Conservation (phyloP, 768 basidiomycete genomes). For the Lentinula sp. region DNA sequence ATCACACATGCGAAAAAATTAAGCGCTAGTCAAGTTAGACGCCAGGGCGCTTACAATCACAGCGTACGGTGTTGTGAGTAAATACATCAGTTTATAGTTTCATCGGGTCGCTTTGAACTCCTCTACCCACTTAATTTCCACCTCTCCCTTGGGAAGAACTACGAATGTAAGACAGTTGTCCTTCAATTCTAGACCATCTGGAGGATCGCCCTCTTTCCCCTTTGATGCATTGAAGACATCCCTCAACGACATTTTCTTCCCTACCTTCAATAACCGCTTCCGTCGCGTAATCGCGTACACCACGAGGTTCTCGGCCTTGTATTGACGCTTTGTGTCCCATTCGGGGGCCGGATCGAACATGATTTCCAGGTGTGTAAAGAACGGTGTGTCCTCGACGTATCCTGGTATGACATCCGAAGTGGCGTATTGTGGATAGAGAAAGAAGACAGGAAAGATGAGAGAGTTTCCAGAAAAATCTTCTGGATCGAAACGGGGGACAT, state of each 20-base stretch:
- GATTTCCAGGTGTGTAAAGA: conserved; percentile 64
- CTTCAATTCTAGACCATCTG: conserved; percentile 80
- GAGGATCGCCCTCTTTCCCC: conserved; percentile 49
- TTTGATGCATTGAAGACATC: conserved; percentile 67
- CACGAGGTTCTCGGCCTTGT: conserved; percentile 54
- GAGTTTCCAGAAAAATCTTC: conserved; percentile 54
- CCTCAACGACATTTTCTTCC: conserved; percentile 80
- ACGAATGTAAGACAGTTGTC: conserved; percentile 79
- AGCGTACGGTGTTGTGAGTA: not conserved
- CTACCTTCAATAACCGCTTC: conserved; percentile 82
- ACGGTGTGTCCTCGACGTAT: conserved; percentile 82
- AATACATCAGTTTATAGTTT: not conserved
- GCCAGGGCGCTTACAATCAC: not conserved
- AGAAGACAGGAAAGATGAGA: conserved; percentile 82
- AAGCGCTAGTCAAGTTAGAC: not conserved
- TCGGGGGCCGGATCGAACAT: conserved; percentile 83
- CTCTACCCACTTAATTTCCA: conserved; percentile 81
- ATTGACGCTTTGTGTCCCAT: conserved; percentile 76
- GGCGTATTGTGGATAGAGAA: conserved; percentile 87
- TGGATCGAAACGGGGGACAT: conserved; percentile 58
- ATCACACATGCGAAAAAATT: not conserved
- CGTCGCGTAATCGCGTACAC: conserved; percentile 80
- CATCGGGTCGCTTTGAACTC: conserved; percentile 64
- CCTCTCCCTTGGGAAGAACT: conserved; percentile 69
- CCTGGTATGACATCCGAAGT: conserved; percentile 85